These are phyloP conservation scores for Podaxis carcinomalis DNA, from an alignment of 768 basidiomycete genomes.

Conservation along the genomic window DNA sequence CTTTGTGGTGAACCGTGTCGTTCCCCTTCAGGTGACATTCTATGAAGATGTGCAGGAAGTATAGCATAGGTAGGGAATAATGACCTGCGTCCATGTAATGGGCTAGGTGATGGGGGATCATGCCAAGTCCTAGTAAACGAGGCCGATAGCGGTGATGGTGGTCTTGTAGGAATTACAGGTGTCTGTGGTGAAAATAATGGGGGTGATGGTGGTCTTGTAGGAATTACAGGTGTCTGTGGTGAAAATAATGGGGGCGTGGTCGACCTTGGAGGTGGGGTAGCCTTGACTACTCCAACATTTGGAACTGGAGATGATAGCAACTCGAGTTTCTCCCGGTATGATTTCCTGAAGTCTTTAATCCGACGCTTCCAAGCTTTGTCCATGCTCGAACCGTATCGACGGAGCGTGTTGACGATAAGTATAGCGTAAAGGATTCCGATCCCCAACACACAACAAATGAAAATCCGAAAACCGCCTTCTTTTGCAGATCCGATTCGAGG, in stretches of 20 bases:
- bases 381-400: conserved; percentile 41
- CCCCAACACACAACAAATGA: conserved; percentile 42
- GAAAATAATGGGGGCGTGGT: neutral
- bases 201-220: neutral
- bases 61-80: neutral
- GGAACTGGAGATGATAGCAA: neutral
- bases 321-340: neutral
- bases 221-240: neutral
- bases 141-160: neutral
- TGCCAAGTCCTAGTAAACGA: neutral
- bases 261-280: neutral
- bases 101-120: neutral
- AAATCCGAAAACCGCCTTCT: conserved; percentile 28
- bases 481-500: neutral
- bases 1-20: neutral
- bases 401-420: conserved; percentile 48
- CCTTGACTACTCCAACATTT: neutral
- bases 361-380: conserved; percentile 23
- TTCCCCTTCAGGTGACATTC: neutral
- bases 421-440: conserved; percentile 51
- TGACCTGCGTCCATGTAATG: neutral
- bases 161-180: neutral
- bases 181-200: neutral
- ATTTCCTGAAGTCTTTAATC: conserved; percentile 14
- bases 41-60: too few relatives aligned